Evolutionary conservation across 176 grass and related monocot genomes (phyloP), one percentile per base, ranked within the genome.

Genomic region (Tuctoria greenei): DNA sequence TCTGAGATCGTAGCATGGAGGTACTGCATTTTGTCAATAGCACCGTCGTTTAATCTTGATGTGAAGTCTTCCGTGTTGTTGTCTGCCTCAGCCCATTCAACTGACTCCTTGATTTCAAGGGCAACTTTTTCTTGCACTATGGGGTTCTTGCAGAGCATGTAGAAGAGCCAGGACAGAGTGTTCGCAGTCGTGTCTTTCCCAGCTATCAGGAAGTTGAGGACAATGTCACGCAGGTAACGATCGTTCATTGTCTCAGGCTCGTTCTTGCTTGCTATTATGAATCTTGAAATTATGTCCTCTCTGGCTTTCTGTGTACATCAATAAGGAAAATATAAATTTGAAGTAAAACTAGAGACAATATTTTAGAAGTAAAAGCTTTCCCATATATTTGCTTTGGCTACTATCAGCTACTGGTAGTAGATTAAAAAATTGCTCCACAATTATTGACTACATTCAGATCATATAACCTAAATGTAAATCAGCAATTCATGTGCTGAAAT

Each of bases 211-310:
- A 96, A 89, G 66, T 80, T 96, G 24, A 96, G 79, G 45, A 88
- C 83, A 47, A 96, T 92, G 57, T 96, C 89, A 74, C 93, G 88
- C 37, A 96, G 71, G 85, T 96, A 92, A 42, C 64, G 49, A 16
- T 86, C 72, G 67, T 74, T 67, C 56, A 92, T 81, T 0, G 50
- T 87, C 58, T 74, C 55, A 18, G 90, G 77, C 12, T 89, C 77
- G 41, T 85, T 71, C 16, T 88, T 61, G 23, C 74, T 92, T 81
- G 82, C 83, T 62, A 71, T 38, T 52, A 96, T 63, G 72, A 96
- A 96, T 71, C 87, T 96, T 79, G 93, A 96, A 14, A 96, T 39
- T 24, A 96, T 92, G 56, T 96, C 89, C 35, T 85, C 74, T 79
- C 68, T 96, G 14, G 62, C 7, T 54, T 75, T 73, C 85, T 89